Evolutionary conservation across 257 asterid species (phyloP), one percentile per base, ranked within the genome.

Genomic region (Rauvolfia tetraphylla): DNA sequence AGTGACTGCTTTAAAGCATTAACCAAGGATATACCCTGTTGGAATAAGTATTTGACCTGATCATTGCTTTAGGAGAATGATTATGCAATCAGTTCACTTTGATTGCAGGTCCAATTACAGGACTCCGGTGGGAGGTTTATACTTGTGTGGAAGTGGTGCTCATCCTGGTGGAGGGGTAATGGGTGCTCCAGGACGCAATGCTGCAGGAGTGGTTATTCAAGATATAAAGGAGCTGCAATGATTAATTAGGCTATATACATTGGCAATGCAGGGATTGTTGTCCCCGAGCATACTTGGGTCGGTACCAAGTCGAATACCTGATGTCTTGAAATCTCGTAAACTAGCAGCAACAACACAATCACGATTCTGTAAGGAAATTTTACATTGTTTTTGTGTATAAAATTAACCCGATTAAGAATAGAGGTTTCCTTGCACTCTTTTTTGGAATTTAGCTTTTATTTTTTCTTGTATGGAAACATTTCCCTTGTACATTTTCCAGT

Each of bases 81-180:
- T 41, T 34, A 18, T 25, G 46, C 70, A 38, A 34, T 7, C 6
- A 10, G 25, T 62, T 46, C 34, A 48, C 77, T 61, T 81, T 68
- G 57, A 27, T n/a, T 84, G 83, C 83, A 92, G 98, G 97, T 95
- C 98, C 39, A 89, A 81, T 79, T 95, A 95, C 76, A 81, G 90
- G 79, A 95, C 98, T 22, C 98, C 98, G 20, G 49, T 95, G 56
- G 81, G 71, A 77, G 98, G 98, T 54, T 78, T 95, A 78, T 95
- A 92, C 78, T 80, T 92, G 75, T 92, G 98, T 54, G 98, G 98
- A 18, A 95, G 98, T 58, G 98, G 98, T 49, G 84, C 98, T 22
- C 98, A 95, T 84, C 98, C 98, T 0, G 98, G 98, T 49, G 98
- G 98, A 1, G 98, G 98, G 2, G 98, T 95, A 25, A 95, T 92